phyloP scores from a whole-genome alignment of 164 flowering plant genomes.

The grape (Vitis vinifera) region DNA sequence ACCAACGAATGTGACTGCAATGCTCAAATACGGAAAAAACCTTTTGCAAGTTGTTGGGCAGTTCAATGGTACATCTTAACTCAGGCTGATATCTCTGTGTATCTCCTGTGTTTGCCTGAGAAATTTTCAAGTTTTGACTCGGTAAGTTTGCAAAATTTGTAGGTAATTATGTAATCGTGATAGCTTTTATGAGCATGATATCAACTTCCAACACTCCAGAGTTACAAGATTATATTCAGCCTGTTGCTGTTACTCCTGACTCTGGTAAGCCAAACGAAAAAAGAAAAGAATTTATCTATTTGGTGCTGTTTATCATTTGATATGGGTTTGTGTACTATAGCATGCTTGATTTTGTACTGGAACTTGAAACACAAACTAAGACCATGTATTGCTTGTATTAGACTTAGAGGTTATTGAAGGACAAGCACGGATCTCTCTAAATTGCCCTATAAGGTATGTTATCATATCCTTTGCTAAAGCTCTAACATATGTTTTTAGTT shows the following conservation, averaged over 20 bases:
- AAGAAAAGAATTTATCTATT: not conserved
- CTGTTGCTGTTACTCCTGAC: constrained; percentile 1
- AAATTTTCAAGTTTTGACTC: not conserved
- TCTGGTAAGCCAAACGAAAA: not conserved
- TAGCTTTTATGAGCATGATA: constrained; percentile 7
- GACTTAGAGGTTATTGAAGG: constrained; percentile 6
- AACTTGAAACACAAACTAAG: not conserved
- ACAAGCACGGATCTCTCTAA: constrained; percentile 8
- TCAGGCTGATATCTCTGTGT: not conserved
- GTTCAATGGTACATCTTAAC: constrained; percentile 18
- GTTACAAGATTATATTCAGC: constrained; percentile 13
- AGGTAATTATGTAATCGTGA: constrained; percentile 4
- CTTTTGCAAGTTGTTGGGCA: constrained; percentile 16
- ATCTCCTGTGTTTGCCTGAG: not conserved
- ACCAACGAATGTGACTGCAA: constrained; percentile 16
- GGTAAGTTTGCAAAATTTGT: not conserved
- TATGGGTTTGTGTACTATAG: not conserved
- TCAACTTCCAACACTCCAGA: not conserved
- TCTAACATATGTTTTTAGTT: too few species aligned
- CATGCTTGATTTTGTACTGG: not conserved
- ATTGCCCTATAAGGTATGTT: constrained; percentile 12
- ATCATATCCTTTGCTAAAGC: not conserved
- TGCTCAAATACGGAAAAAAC: constrained; percentile 16
- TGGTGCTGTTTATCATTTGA: not conserved
- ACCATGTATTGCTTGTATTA: not conserved